phyloP scores from a whole-genome alignment of 1,284 basidiomycete species.

The Cryptococcus deneoformans region DNA sequence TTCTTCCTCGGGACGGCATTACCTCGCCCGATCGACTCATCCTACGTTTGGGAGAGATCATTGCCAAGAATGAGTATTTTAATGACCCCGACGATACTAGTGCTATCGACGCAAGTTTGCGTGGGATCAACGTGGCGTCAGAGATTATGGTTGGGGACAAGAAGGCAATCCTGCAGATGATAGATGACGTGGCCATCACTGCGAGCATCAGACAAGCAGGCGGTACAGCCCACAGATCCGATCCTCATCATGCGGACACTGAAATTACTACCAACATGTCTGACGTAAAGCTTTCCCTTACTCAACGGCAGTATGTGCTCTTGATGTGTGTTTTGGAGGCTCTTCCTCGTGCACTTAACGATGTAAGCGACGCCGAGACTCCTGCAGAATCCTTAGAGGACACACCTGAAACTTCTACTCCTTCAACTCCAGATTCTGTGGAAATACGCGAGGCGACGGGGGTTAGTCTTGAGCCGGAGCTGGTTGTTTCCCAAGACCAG shows the following conservation, averaged over 20 bases:
- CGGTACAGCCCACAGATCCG: conserved; percentile 45
- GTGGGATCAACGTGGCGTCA: conserved; percentile 81
- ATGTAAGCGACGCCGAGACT: conserved; percentile 40
- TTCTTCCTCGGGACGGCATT: conserved; percentile 74
- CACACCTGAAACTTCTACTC: conserved; percentile 15
- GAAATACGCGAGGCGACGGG: conserved; percentile 6
- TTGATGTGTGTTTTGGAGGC: conserved; percentile 69
- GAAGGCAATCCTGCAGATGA: conserved; percentile 69
- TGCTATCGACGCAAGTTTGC: conserved; percentile 73
- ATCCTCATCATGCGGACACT: conserved; percentile 62
- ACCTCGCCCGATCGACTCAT: conserved; percentile 67
- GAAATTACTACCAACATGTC: conserved; percentile 66
- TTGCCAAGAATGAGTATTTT: conserved; percentile 75
- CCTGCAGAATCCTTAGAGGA: conserved; percentile 21
- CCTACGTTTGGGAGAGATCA: conserved; percentile 85
- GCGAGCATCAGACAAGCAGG: conserved; percentile 64
- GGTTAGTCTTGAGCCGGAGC: conserved; percentile 55
- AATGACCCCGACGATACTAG: conserved; percentile 54
- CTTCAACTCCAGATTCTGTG: conserved; percentile 19
- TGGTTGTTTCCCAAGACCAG: conserved; percentile 37
- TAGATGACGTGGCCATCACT: conserved; percentile 84
- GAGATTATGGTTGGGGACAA: conserved; percentile 57
- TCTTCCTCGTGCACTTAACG: conserved; percentile 64
- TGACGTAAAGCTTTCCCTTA: conserved; percentile 84
- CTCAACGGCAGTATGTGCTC: conserved; percentile 83